phyloP scores from a whole-genome alignment of 176 grass and related monocot species.

The Hyparrhenia diplandra region DNA sequence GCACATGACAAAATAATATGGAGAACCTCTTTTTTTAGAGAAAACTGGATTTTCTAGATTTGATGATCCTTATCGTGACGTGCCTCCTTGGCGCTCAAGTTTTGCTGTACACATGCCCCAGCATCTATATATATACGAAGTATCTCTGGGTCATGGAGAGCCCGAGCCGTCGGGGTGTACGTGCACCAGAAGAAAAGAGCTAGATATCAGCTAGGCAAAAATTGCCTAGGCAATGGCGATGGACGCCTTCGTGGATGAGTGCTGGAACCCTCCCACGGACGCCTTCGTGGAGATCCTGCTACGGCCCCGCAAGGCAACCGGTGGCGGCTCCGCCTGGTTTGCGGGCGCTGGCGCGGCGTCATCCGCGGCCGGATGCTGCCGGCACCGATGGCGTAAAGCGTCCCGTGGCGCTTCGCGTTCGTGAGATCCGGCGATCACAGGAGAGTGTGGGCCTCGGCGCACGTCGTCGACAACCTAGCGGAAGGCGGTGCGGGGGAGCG shows the following conservation, averaged over 20 bases:
- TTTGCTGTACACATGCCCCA: neutral
- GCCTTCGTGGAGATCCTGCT: neutral
- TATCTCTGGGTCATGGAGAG: neutral
- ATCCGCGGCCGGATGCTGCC: constrained; percentile 1
- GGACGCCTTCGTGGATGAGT: neutral
- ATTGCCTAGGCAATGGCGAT: neutral
- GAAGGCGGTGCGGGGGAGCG: neutral
- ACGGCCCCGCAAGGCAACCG: neutral
- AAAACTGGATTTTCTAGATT: too few species aligned
- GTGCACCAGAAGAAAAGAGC: neutral
- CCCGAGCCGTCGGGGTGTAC: too few species aligned
- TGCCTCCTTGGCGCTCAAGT: neutral
- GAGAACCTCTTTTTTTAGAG: too few species aligned
- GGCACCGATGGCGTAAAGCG: neutral
- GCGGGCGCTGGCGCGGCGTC: constrained; percentile 1
- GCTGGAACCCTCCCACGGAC: neutral
- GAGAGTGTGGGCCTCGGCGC: neutral
- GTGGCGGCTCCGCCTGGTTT: neutral
- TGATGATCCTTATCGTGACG: too few species aligned
- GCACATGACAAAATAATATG: too few species aligned
- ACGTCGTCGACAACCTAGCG: neutral
- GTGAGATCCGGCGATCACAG: neutral
- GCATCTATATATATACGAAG: neutral
- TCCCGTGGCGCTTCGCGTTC: neutral
- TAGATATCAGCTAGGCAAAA: too few species aligned